Conservation (phyloP, 2,329 filamentous ascomycete genomes). For the Stemphylium beticola region DNA sequence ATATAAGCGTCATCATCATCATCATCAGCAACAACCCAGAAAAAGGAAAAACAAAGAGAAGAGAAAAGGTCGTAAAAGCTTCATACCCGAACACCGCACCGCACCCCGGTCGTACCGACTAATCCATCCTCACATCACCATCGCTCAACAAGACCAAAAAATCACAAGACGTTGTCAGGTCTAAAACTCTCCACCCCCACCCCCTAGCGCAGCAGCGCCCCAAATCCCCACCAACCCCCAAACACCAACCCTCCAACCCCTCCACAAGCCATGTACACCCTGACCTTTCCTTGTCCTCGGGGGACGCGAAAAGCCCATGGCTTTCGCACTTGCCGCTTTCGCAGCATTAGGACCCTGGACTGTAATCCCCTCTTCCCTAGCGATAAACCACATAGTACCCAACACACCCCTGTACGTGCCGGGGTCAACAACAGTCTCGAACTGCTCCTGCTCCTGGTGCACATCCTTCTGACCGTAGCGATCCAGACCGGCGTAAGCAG, state of each 20-base stretch:
- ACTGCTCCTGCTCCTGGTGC: neutral
- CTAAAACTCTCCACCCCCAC: slow-evolving; percentile 48
- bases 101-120: too few relatives aligned
- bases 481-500: slow-evolving; percentile 27
- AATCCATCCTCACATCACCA: too few relatives aligned
- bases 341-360: slow-evolving; percentile 33
- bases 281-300: slow-evolving; percentile 65
- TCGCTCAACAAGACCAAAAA: too few relatives aligned
- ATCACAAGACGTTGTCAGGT: neutral
- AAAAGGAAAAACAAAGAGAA: too few relatives aligned
- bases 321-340: slow-evolving; percentile 33
- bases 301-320: slow-evolving; percentile 41
- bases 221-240: slow-evolving; percentile 78
- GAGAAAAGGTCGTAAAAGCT: too few relatives aligned
- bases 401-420: slow-evolving; percentile 84
- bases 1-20: too few relatives aligned
- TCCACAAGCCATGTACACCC: slow-evolving; percentile 71
- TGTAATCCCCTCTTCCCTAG: slow-evolving; percentile 76
- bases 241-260: slow-evolving; percentile 79
- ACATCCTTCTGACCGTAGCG: too few relatives aligned
- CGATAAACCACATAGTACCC: slow-evolving; percentile 89
- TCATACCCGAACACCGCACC: too few relatives aligned
- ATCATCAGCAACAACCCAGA: too few relatives aligned
- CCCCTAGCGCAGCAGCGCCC: slow-evolving; percentile 67
- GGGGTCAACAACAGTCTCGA: slow-evolving; percentile 78